Percentiles rank a stretch among this genome's conserved stretches.
Evolutionary conservation across 1,139 yeast species (phyloP).

Genomic region (Debaryomyces subglobosus): DNA sequence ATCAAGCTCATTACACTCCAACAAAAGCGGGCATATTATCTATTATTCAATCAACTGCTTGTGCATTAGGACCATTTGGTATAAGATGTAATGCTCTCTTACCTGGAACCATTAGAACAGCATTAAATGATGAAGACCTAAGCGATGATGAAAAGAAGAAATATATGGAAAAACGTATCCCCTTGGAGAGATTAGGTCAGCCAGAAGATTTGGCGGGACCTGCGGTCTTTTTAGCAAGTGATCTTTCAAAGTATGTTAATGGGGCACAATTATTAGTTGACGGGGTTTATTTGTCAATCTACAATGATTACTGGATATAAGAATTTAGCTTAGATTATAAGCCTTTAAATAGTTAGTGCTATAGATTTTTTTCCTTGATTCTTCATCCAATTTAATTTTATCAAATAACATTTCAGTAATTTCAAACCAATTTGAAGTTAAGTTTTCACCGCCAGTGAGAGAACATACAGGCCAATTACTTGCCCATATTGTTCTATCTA

Average conservation of each 20-base stretch:
- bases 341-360: conserved; percentile 14
- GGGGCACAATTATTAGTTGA: conserved; percentile 51
- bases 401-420: conserved; percentile 21
- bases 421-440: conserved; percentile 18
- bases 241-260: conserved; percentile 41
- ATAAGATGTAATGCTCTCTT: conserved; percentile 45
- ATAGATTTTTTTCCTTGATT: conserved; percentile 16
- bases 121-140: conserved; percentile 41
- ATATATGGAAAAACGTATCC: conserved; percentile 45
- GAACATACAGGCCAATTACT: conserved; percentile 50
- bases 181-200: conserved; percentile 46
- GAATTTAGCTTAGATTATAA: conserved; percentile 11
- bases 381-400: conserved; percentile 11
- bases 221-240: conserved; percentile 49
- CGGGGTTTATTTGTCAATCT: conserved; percentile 51
- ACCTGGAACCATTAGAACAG: conserved; percentile 48
- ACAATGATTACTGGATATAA: conserved; percentile 24
- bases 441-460: conserved; percentile 16
- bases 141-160: conserved; percentile 29
- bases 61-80: conserved; percentile 43
- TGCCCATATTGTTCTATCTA: conserved; percentile 37
- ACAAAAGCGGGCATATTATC: conserved; percentile 51
- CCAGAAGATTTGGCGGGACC: conserved; percentile 52
- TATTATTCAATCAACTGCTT: conserved; percentile 46
- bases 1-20: conserved; percentile 48